Base-by-base conservation (phyloP, 305 asterid species). In the Solanum aculeatissimum region DNA sequence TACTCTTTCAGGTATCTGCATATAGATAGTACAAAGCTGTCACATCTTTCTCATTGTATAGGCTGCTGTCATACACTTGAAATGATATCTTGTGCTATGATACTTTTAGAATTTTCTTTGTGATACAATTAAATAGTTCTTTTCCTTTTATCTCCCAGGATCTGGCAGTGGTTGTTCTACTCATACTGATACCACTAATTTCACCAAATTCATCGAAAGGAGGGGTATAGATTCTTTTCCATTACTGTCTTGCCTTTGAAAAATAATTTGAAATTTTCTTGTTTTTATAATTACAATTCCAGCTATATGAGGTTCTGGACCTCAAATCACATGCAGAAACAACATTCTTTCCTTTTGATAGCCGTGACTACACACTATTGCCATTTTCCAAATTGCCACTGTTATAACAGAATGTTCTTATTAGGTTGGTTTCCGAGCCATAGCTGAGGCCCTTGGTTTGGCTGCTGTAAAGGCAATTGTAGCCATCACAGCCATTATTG, bases 131-230 rank as follows among this genome's bases (percentile, higher is more conserved):
- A 32, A 43, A 32, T 60, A 47, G 43, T 65, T 75, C n/a, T 70
- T 74, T 84, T 69, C 71, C 43, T 69, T 87, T 81, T 51, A 77
- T 23, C 84, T 49, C 60, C 27, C 97, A 97, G 99, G 99, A 97
- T 89, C 89, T 97, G 92, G 99, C 99, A 29, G 99, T 97, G 91
- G 99, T 97, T 90, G 99, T 97, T 86, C 91, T 97, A 93, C 99
- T 97, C 83, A 95, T 95, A 86, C 96, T 97, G 84, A 94, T 97
- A 88, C 99, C 99, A 42, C 97, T 97, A 83, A 89, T 97, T 86
- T 97, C 99, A 54, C 98, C 99, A 57, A 94, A 91, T 91, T 97
- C 99, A 32, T 95, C 99, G 47, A 97, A 95, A 92, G 99, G 99
- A 95, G 99, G 98, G 98, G 99, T 97, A 95, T 86, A 19, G 55